A percentile compares a stretch with the other conserved stretches of the same genome.
Conservation (phyloP, 805 yeast genomes). For the Zygoascus ofunaensis region DNA sequence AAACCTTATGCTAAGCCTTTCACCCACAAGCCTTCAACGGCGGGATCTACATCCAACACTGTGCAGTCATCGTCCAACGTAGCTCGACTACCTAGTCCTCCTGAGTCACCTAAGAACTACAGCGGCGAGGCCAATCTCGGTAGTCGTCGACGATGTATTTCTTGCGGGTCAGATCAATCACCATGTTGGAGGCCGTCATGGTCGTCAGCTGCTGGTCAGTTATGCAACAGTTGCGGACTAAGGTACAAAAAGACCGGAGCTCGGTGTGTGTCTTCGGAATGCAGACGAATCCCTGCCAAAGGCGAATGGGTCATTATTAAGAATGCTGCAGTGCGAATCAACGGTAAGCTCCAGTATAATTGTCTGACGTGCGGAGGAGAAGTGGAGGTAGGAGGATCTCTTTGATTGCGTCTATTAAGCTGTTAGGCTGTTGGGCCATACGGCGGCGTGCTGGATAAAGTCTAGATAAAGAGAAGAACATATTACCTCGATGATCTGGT, state of each 20-base stretch:
- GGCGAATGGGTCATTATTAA: conserved; percentile 91
- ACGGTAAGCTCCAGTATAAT: conserved; percentile 25
- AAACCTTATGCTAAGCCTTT: neutral
- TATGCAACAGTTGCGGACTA: conserved; percentile 93
- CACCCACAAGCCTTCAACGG: neutral
- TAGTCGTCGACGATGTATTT: conserved; percentile 57
- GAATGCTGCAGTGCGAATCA: conserved; percentile 39
- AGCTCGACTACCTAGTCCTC: conserved; percentile 11
- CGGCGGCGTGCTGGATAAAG: no score
- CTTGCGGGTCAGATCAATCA: conserved; percentile 82
- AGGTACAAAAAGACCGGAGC: conserved; percentile 92
- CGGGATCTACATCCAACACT: neutral
- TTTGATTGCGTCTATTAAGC: no score
- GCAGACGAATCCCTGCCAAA: conserved; percentile 90
- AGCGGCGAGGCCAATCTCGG: neutral
- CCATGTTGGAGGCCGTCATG: conserved; percentile 99
- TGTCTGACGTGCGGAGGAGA: conserved; percentile 55
- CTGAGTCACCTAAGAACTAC: conserved; percentile 10
- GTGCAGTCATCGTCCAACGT: no score
- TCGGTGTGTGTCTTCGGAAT: conserved; percentile 64
- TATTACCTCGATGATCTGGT: no score
- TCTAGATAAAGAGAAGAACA: no score
- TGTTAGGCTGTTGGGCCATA: no score
- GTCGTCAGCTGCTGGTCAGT: conserved; percentile 84
- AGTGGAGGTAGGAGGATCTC: conserved; percentile 34